A percentile compares a stretch with the other conserved stretches of the same genome.
These are phyloP conservation scores for Aegilops tauschii DNA, from an alignment of 176 grass and related monocot species.

Conservation along the genomic window DNA sequence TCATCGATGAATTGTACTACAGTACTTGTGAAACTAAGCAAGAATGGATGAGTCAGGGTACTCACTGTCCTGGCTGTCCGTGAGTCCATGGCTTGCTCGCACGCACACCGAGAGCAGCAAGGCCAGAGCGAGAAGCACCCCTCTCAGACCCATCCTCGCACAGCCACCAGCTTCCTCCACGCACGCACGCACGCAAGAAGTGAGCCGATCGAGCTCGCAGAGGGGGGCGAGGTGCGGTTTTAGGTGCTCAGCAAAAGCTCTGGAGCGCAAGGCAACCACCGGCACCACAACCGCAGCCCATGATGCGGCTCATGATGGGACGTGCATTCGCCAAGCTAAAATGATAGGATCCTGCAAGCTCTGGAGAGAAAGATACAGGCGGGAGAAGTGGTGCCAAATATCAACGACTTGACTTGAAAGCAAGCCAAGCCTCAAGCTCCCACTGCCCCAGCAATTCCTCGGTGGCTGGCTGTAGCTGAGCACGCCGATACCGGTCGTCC, in stretches of 20 bases:
- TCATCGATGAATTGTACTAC: not conserved
- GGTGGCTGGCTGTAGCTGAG: not conserved
- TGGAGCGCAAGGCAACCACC: conserved; percentile 53
- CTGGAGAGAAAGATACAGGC: not conserved
- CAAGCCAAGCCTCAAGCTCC: conserved; percentile 40
- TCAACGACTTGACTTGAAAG: conserved; percentile 69
- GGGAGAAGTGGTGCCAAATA: not conserved
- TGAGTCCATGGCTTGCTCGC: conserved; percentile 31
- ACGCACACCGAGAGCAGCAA: conserved; percentile 35
- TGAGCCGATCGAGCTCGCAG: not conserved
- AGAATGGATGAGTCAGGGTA: not conserved
- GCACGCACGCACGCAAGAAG: not conserved
- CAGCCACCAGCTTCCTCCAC: not conserved
- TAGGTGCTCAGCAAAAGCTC: conserved; percentile 44
- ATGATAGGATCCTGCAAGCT: conserved; percentile 24
- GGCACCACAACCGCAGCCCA: conserved; percentile 60
- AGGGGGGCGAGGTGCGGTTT: conserved; percentile 40
- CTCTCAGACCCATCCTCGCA: conserved; percentile 25
- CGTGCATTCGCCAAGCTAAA: conserved; percentile 29
- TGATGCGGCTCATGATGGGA: conserved; percentile 68
- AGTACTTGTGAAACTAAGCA: not conserved
- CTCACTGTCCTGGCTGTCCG: conserved; percentile 75
- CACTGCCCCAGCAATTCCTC: not conserved
- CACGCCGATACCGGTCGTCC: not conserved
- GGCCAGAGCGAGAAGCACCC: conserved; percentile 17